Evolutionary conservation across 306 rosid species (phyloP), one percentile per base, ranked within the genome.

Genomic region (Ormosia semicastrata): DNA sequence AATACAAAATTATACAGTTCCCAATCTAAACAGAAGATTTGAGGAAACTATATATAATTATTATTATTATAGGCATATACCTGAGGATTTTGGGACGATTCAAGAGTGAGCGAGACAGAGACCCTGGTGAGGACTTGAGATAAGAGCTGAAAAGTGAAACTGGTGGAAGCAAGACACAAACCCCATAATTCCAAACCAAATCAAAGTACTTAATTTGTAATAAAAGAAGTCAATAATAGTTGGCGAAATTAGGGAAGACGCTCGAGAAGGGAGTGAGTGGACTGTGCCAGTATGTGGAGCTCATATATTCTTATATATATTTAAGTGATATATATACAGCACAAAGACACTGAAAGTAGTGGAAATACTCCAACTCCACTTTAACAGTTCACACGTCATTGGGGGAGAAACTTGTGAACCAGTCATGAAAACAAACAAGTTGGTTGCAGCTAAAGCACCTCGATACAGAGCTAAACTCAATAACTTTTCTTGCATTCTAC

Each of bases 341-440:
- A 59, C 11, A 60, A 52, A 73, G 79, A 66, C 15, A 84, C n/a
- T 79, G 65, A 58, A 64, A 73, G 24, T 77, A 75, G 88, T 75
- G 85, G 75, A 75, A 75, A 62, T 63, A 72, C 83, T 70, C 90
- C 86, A 59, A 75, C 87, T 88, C 87, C 84, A 82, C 88, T 88
- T 85, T 63, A 46, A 85, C 79, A 76, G 64, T 77, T 87, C 54
- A 73, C 64, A 84, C 80, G 77, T 80, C 82, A 83, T 24, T 33
- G 8, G 15, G 57, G 50, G 68, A 36, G 67, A 58, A 76, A 82
- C 91, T 83, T 83, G 57, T 73, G 82, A 85, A 34, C 81, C 88
- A 88, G 88, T 85, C 86, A 66, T 80, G 18, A 57, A 10, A 62
- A 12, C 12, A 24, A 29, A 44, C 83, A 62, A 59, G 60, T 85